Evolutionary conservation across 1,284 basidiomycete species (phyloP), one percentile per base, ranked within the genome.

Genomic region (Pseudozyma pruni): DNA sequence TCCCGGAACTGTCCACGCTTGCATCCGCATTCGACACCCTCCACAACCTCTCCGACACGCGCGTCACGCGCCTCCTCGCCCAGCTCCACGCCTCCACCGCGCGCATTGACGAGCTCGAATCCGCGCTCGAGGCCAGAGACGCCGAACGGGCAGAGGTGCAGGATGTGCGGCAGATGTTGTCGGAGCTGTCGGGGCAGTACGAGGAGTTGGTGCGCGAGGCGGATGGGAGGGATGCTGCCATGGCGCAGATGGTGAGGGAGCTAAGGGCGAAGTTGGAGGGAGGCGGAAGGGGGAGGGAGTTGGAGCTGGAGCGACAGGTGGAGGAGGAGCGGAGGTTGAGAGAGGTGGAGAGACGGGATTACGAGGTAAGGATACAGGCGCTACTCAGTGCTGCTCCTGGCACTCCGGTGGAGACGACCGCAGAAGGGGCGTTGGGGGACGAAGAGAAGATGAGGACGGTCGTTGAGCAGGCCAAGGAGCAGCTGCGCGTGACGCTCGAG

Each of bases 291-390:
- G 27, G 29, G 16, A 37, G 27, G 17, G 33, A 27, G 17, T 14
- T n/a, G 4, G 50, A 50, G 39, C 35, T 64, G 22, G 40, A 54
- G 25, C 27, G 23, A 25, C 44, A 45, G 25, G 33, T 72, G 37
- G 50, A 60, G 10, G 55, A 67, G 14, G 69, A 72, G 17, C 23
- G 39, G 11, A 46, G 69, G 11, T 31, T 35, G 34, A 40, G 58
- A 23, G 58, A 66, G 33, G 40, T 58, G 8, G 58, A 72, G 13
- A 48, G 62, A 22, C 20, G 57, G 10, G 69, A 72, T 33, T 62
- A 32, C 38, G 62, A 59, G 33, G 62, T 72, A 5, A 40, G 69
- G 3, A 29, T 72, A 11, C 54, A 56, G 38, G 56, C 17, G 13
- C 17, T 61, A 22, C 46, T 54, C 16, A 47, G 22, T 39, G n/a